Evolutionary conservation across 257 asterid species (phyloP).

Genomic region (Nemophila menziesii): DNA sequence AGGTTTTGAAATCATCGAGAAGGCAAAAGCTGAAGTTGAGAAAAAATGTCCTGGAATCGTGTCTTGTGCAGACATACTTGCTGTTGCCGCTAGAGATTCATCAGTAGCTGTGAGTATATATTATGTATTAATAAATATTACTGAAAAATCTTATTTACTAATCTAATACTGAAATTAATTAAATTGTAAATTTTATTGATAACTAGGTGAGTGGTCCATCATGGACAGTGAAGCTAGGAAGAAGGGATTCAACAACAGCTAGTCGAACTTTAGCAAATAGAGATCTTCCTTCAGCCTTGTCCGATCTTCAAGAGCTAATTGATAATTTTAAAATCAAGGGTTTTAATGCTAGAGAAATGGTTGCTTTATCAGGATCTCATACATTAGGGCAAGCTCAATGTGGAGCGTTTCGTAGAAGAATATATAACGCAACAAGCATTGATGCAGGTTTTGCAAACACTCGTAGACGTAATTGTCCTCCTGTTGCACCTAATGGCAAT

Average conservation of each 20-base stretch:
- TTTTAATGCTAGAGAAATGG: conserved; percentile 21
- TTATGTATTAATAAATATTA: no score
- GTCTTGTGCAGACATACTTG: no score
- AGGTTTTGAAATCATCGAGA: no score
- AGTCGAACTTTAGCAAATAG: conserved; percentile 13
- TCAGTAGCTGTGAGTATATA: no score
- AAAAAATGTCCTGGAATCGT: no score
- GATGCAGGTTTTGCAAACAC: conserved; percentile 27
- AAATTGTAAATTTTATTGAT: no score
- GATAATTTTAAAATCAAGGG: conserved; percentile 7
- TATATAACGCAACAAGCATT: conserved; percentile 22
- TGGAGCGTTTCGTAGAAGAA: conserved; percentile 7
- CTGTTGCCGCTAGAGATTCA: no score
- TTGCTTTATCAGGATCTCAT: conserved; percentile 23
- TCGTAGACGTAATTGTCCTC: conserved; percentile 16
- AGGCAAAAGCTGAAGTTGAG: no score
- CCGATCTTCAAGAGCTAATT: conserved; percentile 3
- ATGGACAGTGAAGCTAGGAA: conserved; percentile 25
- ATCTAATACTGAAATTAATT: no score
- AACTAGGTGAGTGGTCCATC: conserved; percentile 29
- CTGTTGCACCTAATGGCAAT: conserved; percentile 4
- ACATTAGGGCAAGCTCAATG: conserved; percentile 29
- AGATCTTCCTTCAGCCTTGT: conserved; percentile 16
- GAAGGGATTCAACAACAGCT: conserved; percentile 28
- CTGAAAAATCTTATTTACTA: no score